Percentiles rank a stretch among this genome's conserved stretches.
These are phyloP conservation scores for Termitomyces sp. DNA, from an alignment of 768 basidiomycete species.

Conservation along the genomic window DNA sequence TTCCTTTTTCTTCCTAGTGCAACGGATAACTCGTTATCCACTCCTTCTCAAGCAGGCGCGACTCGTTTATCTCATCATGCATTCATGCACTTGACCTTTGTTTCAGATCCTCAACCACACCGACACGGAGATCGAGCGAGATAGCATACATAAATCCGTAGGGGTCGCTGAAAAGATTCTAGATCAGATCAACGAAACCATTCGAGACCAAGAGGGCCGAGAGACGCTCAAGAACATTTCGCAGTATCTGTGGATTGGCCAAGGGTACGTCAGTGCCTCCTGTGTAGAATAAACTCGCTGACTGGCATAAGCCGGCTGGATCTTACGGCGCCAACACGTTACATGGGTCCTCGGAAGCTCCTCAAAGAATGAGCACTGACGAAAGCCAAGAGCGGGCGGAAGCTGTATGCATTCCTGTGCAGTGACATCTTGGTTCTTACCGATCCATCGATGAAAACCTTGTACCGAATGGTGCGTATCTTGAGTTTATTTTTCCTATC, in stretches of 20 bases:
- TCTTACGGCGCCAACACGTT: conserved; percentile 83
- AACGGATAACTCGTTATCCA: conserved; percentile 93
- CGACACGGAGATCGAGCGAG: conserved; percentile 55
- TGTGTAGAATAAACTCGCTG: conserved; percentile 23
- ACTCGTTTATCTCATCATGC: background rate
- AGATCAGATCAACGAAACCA: conserved; percentile 80
- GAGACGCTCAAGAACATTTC: conserved; percentile 75
- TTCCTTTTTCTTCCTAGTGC: conserved; percentile 49
- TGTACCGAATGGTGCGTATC: conserved; percentile 72
- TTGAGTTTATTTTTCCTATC: background rate
- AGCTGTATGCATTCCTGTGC: conserved; percentile 74
- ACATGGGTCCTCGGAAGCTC: conserved; percentile 75
- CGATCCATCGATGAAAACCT: conserved; percentile 57
- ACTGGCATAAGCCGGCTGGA: conserved; percentile 50
- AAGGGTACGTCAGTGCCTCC: conserved; percentile 49
- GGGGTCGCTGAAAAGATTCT: conserved; percentile 68
- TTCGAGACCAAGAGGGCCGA: conserved; percentile 75
- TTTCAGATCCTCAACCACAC: conserved; percentile 75
- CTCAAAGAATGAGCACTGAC: conserved; percentile 71
- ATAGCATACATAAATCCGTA: conserved; percentile 47
- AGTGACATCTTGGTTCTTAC: conserved; percentile 87
- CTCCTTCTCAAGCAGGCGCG: conserved; percentile 74
- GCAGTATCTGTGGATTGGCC: conserved; percentile 80
- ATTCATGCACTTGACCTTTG: background rate
- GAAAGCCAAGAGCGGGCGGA: conserved; percentile 83